Evolutionary conservation across 805 yeast genomes (phyloP), one percentile per base, ranked within the genome.

Genomic region (Metschnikowia drakensbergensis): DNA sequence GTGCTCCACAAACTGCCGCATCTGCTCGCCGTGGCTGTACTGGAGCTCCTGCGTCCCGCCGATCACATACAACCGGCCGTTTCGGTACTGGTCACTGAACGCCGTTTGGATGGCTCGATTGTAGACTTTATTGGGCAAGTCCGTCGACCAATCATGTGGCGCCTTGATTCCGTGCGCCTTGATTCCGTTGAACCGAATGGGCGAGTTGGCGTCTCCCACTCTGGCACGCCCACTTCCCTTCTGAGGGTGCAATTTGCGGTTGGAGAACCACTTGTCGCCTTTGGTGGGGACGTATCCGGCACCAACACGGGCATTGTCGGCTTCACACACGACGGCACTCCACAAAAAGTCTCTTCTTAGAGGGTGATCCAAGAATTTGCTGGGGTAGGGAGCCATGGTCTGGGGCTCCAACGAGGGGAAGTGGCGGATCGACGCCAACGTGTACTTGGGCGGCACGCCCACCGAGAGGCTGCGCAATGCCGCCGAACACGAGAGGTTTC

Each of bases 151-250:
- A 65, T 92, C 96, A 61, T 86, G 89, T 42, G 96, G 96, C 3
- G 97, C 97, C 47, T 79, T 81, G 64, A 94, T 84, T 11, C 94
- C 97, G 60, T 85, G 81, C 0, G 98, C 97, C 58, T 84, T 77
- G 46, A 92, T 90, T 65, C 96, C 97, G 61, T 86, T 88, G 61
- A 81, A 83, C 71, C 96, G 83, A 39, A 84, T 86, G 43, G 99
- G 99, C 25, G 96, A 88, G 61, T 91, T 92, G 50, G 87, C 90
- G 69, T 91, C 97, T 73, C 99, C 99, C 47, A 82, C 85, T 76
- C 99, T 84, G 46, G 99, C 99, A 53, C 80, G 78, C 70, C 99
- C 99, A 11, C 88, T 73, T 51, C 98, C 98, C 69, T 94, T 94
- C 70, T 94, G 99, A 29, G 89, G 88, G 34, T 81, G 75, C 57